phyloP scores from a whole-genome alignment of 2,329 filamentous ascomycete genomes.

The Thermomyces lanuginosus region DNA sequence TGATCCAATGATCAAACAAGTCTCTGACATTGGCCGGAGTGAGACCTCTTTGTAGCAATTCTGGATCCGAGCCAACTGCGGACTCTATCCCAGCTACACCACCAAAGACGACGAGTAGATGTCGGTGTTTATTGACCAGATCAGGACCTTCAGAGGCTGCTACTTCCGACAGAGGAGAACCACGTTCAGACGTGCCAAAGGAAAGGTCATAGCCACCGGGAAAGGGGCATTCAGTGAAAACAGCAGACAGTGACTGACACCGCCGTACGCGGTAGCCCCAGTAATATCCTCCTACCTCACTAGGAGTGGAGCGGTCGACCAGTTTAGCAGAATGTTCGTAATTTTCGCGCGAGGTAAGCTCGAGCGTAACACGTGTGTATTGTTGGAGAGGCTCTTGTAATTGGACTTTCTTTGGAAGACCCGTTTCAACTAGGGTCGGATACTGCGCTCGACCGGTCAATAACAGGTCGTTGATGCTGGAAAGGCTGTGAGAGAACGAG shows the following conservation, averaged over 20 bases:
- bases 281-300: slow-evolving; percentile 65
- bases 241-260: slow-evolving; percentile 47
- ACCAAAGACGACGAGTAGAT: slow-evolving; percentile 64
- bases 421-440: slow-evolving; percentile 33
- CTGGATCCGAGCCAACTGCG: slow-evolving; percentile 47
- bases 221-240: slow-evolving; percentile 63
- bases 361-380: slow-evolving; percentile 60
- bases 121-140: slow-evolving; percentile 38
- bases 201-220: slow-evolving; percentile 67
- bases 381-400: slow-evolving; percentile 46
- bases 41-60: slow-evolving; percentile 46
- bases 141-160: slow-evolving; percentile 26
- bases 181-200: slow-evolving; percentile 70
- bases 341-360: slow-evolving; percentile 36
- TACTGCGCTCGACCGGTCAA: slow-evolving; percentile 3
- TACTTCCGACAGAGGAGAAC: slow-evolving; percentile 32
- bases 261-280: slow-evolving; percentile 66
- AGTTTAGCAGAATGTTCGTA: slow-evolving; percentile 33
- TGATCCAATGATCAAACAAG: slow-evolving; percentile 71
- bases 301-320: slow-evolving; percentile 51
- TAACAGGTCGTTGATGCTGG: not conserved
- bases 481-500: too few species aligned
- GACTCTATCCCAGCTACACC: slow-evolving; percentile 66
- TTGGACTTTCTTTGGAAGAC: slow-evolving; percentile 31
- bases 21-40: slow-evolving; percentile 47